Base-by-base conservation (phyloP, 495 filamentous ascomycete species). In the Thermothielavioides terrestris region DNA sequence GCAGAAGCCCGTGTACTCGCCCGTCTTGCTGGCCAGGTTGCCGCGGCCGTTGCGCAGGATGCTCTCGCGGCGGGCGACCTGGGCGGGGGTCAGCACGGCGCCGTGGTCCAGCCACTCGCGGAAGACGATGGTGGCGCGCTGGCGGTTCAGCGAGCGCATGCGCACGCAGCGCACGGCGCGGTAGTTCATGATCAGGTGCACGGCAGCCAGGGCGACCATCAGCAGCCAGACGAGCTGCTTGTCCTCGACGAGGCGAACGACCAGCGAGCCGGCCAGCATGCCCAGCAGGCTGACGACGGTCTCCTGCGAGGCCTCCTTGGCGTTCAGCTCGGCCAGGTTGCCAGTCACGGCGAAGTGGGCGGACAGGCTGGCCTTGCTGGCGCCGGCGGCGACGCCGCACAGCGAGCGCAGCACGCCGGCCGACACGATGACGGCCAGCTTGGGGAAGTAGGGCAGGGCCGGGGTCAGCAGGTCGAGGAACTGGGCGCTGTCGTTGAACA, bases 231-330 rank as follows among this genome's bases (percentile, higher is more conserved):
- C 94, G 30, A 82, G 77, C 15, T 73, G 62, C 54, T 80, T 78
- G 21, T 83, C 77, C 31, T 84, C 81, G 12, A 95, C 78, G 54
- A 77, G 68, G 4, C 85, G 82, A 9, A 97, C 84, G 6, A 96
- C 81, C 15, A 94, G 50, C 45, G 82, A 91, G 0, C 91, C 91
- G 18, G 76, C 84, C 49, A 95, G 73, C 88, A 95, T 92, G 1
- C 91, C 91, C 32, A 95, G 30, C 32, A 98, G 75, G 2, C 87
- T 91, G 45, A 98, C 89, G 31, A 96, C 76, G 0, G 91, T 98
- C 68, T 98, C 91, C 71, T 98, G 91, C 52, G 86, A 91, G 20
- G 89, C 91, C 61, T 98, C 91, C 80, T 98, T 79, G 42, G 91
- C 91, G 69, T 95, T 96, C 36, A 97, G 72, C 64, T 97, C 91